These are phyloP conservation scores for Capillidium heterosporum DNA, from an alignment of 371 early-diverging fungal genomes.

Conservation along the genomic window DNA sequence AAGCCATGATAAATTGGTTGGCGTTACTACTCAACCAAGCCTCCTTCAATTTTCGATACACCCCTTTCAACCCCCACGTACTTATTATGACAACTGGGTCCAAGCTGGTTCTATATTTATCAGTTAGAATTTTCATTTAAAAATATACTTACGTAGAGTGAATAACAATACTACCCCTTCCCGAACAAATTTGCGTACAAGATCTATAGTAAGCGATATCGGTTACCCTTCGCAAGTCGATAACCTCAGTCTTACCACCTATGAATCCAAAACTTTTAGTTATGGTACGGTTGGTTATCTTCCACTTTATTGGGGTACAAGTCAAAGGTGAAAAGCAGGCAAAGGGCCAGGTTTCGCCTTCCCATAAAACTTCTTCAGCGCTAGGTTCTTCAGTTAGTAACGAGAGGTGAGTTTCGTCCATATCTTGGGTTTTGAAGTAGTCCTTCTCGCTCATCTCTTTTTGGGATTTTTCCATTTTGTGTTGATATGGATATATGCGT, in stretches of 20 bases:
- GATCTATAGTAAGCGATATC: conserved; percentile 2
- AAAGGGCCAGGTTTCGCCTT: conserved; percentile 4
- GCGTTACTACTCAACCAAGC: conserved; percentile 3
- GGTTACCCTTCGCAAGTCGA: conserved; percentile 1
- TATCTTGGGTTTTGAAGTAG: too few relatives aligned
- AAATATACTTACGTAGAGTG: conserved; percentile 2
- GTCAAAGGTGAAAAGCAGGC: neutral
- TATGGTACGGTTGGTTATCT: neutral
- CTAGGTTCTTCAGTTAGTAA: too few relatives aligned
- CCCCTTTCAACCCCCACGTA: neutral
- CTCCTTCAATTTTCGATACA: conserved; percentile 1
- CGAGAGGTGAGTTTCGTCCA: too few relatives aligned
- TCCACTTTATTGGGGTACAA: neutral
- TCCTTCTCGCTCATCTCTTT: too few relatives aligned
- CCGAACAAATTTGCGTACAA: neutral
- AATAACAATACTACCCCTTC: conserved; percentile 1
- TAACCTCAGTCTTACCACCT: neutral
- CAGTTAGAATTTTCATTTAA: neutral
- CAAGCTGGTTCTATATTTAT: neutral
- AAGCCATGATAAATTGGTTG: conserved; percentile 4
- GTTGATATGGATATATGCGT: too few relatives aligned
- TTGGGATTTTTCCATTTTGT: too few relatives aligned
- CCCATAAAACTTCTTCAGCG: neutral
- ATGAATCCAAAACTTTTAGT: neutral
- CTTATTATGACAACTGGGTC: neutral